Base-by-base conservation (phyloP, 176 grass and related monocot species). In the Oryza punctata region DNA sequence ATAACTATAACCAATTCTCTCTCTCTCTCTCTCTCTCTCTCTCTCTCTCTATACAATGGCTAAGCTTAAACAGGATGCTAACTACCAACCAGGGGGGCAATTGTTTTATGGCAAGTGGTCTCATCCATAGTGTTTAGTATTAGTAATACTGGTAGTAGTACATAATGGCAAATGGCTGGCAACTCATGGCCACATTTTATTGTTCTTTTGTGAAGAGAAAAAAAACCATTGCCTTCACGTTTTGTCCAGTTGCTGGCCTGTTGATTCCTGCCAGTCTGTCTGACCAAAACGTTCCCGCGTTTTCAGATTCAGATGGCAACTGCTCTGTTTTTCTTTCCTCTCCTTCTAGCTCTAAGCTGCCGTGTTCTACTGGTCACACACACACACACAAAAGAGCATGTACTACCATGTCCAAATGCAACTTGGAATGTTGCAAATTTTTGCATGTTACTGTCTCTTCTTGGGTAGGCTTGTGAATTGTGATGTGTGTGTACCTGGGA, bases 191-290 rank as follows among this genome's bases (percentile, higher is more conserved):
- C 76, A 18, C 10, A 67, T 75, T 14, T 69, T 23, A 9, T 9
- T 63, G 10, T 38, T 23, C 26, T 57, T 19, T 21, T 10, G 6
- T 19, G 50, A 7, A 54, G 15, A 52, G 3, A 21, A 54, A 28
- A 54, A 28, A 19, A 44, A 27, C 14, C 78, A 14, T 81, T 63
- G n/a, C 29, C 32, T 37, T 61, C 45, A 19, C 5, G 57, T 70
- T 70, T 74, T 78, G 79, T 82, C 73, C 67, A 67, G 35, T 78
- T 72, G 73, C 47, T n/a, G 45, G 12, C 59, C 84, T 32, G 84
- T 57, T 28, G 79, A 77, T 77, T 76, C 67, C 59, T 43, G 67
- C 78, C 88, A 86, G 88, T 0, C 84, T 86, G 88, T 85, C 82
- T 7, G 15, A 30, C 38, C 38, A 18, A 81, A 71, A 43, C 14